Conservation (phyloP, 1,284 basidiomycete genomes). For the Bondarzewia mesenterica region DNA sequence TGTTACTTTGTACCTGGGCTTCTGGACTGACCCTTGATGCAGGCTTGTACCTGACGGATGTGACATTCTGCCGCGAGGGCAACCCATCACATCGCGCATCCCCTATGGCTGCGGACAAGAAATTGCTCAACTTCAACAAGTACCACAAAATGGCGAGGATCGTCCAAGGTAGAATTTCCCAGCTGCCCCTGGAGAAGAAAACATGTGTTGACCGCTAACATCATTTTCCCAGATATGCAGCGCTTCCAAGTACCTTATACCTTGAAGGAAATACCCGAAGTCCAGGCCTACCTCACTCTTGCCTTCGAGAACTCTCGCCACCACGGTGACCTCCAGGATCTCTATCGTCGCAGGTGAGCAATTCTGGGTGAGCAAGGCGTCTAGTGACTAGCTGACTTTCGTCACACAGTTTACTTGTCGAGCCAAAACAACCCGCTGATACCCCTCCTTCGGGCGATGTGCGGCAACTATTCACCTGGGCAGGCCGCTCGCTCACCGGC, state of each 20-base stretch:
- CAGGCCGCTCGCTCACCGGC: constrained; percentile 42
- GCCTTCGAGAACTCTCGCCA: constrained; percentile 66
- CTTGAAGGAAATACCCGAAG: constrained; percentile 77
- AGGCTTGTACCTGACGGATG: constrained; percentile 85
- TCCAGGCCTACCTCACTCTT: constrained; percentile 69
- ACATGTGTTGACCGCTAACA: not conserved
- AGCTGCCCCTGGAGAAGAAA: constrained; percentile 3
- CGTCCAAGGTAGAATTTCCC: constrained; percentile 56
- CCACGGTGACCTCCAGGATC: constrained; percentile 70
- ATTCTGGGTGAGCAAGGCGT: constrained; percentile 5
- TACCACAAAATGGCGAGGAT: constrained; percentile 87
- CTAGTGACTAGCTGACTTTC: constrained; percentile 5
- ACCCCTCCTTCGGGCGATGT: constrained; percentile 56
- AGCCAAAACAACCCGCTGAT: constrained; percentile 72
- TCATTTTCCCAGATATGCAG: constrained; percentile 65
- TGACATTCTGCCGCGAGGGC: constrained; percentile 94
- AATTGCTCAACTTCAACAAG: constrained; percentile 93
- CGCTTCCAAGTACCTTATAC: constrained; percentile 87
- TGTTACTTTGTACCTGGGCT: not conserved
- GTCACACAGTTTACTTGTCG: constrained; percentile 60
- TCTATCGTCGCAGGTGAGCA: constrained; percentile 71
- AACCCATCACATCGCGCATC: constrained; percentile 85
- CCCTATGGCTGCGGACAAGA: constrained; percentile 67
- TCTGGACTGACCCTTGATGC: constrained; percentile 13
- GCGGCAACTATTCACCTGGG: constrained; percentile 72